phyloP scores from a whole-genome alignment of 2,329 filamentous ascomycete genomes.

The Myriangium duriaei region DNA sequence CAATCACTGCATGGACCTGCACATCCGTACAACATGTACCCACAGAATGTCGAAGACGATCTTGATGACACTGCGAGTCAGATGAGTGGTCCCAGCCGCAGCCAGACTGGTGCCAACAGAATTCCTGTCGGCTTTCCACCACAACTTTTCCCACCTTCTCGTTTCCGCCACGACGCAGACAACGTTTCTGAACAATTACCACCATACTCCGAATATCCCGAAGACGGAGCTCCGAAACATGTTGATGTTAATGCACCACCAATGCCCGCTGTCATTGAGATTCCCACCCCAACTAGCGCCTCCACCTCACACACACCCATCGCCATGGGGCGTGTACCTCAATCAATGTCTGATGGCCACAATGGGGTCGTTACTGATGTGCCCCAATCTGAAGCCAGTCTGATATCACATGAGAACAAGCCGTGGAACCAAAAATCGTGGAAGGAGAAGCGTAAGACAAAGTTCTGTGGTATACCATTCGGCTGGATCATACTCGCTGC shows the following conservation, averaged over 20 bases:
- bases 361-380: constrained; percentile 8
- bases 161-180: constrained; percentile 7
- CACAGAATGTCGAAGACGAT: constrained; percentile 55
- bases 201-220: constrained; percentile 81
- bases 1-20: constrained; percentile 42
- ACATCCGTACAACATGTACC: constrained; percentile 78
- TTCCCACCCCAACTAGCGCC: constrained; percentile 12
- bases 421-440: constrained; percentile 26
- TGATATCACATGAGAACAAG: constrained; percentile 13
- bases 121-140: constrained; percentile 62
- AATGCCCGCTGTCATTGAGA: constrained; percentile 3
- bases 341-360: constrained; percentile 23
- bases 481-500: constrained; percentile 22
- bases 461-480: constrained; percentile 23
- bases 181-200: constrained; percentile 70
- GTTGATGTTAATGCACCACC: too few species aligned
- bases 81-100: constrained; percentile 22
- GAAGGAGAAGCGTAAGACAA: constrained; percentile 27
- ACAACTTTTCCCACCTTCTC: constrained; percentile 1
- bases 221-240: constrained; percentile 42
- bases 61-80: constrained; percentile 39
- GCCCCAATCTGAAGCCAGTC: constrained; percentile 10
- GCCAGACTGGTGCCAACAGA: constrained; percentile 22
- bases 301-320: constrained; percentile 20
- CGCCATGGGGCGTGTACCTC: constrained; percentile 20